Conservation (phyloP, 225 moss, liverwort and hornwort genomes). For the Straminergon stramineum region DNA sequence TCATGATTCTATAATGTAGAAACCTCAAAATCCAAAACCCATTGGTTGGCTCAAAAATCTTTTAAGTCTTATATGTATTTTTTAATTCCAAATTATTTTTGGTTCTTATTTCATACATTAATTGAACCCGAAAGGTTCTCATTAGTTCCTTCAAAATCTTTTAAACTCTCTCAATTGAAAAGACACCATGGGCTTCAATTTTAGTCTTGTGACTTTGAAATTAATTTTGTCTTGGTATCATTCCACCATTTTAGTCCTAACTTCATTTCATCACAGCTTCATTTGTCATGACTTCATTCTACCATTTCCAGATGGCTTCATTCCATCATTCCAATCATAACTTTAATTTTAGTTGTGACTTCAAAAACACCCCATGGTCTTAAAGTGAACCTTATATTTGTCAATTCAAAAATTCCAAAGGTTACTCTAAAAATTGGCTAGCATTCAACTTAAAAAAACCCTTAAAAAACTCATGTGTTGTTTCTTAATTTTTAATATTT, state of each 20-base stretch:
- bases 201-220: background rate
- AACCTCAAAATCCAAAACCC: background rate
- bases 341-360: background rate
- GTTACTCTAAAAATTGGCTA: background rate
- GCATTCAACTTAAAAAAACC: background rate
- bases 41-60: background rate
- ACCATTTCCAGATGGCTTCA: background rate
- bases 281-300: background rate
- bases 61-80: background rate
- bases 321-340: accelerated
- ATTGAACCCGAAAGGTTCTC: background rate
- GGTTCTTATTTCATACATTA: background rate
- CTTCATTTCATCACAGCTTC: background rate
- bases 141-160: background rate
- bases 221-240: background rate
- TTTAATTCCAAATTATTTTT: background rate
- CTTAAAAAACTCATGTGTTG: background rate
- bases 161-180: background rate
- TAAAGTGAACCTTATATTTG: too few species aligned
- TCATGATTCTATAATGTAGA: background rate
- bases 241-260: background rate
- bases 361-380: too few species aligned
- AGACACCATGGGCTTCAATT: background rate
- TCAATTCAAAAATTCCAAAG: background rate
- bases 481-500: too few species aligned